Evolutionary conservation across 129 eudicot genomes (phyloP).

Genomic region (Saussurea involucrata): DNA sequence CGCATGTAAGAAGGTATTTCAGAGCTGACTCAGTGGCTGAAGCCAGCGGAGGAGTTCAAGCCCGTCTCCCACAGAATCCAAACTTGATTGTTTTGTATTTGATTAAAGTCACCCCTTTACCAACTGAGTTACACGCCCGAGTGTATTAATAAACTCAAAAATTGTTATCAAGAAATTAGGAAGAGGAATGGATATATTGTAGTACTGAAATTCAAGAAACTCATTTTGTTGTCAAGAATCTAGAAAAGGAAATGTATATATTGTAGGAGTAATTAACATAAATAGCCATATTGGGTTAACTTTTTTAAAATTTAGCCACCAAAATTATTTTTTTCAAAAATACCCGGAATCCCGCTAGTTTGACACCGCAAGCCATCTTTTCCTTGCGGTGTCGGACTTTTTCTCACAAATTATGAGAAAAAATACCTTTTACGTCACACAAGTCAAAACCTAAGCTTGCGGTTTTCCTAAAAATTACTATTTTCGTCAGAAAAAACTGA

Average conservation of each 20-base stretch:
- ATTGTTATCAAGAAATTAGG: not conserved
- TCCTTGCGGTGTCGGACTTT: too few species aligned
- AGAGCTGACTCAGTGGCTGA: not conserved
- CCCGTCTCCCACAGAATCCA: not conserved
- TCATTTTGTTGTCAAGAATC: not conserved
- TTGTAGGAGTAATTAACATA: constrained; percentile 2
- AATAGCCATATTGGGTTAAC: too few species aligned
- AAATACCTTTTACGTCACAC: too few species aligned
- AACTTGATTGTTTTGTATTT: not conserved
- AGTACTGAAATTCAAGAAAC: not conserved
- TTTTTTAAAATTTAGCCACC: too few species aligned
- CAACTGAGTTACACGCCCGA: not conserved
- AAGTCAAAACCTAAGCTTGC: too few species aligned
- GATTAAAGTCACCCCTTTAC: not conserved
- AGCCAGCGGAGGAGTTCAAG: not conserved
- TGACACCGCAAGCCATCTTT: too few species aligned
- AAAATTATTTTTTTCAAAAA: too few species aligned
- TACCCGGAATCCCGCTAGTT: too few species aligned
- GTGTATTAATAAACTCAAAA: not conserved
- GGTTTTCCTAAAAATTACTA: too few species aligned
- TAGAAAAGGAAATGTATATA: not conserved
- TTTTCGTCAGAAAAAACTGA: too few species aligned
- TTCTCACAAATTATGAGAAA: too few species aligned
- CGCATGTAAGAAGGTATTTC: not conserved
- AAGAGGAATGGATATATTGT: not conserved